phyloP scores from a whole-genome alignment of 805 yeast genomes.

The Saccharomycopsis sp. region DNA sequence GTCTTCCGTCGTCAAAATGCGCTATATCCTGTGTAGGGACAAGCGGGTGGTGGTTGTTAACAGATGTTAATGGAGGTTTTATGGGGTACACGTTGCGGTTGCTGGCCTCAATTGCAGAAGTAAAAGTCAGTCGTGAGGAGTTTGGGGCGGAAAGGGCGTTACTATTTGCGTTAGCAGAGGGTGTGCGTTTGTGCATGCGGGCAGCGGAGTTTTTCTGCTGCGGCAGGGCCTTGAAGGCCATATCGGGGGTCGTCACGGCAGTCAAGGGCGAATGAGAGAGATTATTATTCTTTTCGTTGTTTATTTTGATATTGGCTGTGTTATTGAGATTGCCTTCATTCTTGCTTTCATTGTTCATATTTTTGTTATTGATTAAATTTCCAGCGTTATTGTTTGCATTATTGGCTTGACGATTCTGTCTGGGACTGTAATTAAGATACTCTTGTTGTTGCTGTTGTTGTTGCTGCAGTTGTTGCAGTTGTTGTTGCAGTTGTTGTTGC shows the following conservation, averaged over 20 bases:
- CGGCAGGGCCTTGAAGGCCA: slow-evolving; percentile 11
- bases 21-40: slow-evolving; percentile 43
- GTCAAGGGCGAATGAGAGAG: neutral
- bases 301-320: slow-evolving; percentile 4
- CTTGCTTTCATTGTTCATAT: slow-evolving; percentile 2
- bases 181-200: slow-evolving; percentile 14
- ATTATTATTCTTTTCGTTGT: neutral
- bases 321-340: slow-evolving; percentile 20
- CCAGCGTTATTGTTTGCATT: neutral
- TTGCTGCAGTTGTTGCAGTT: slow-evolving; percentile 3
- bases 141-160: slow-evolving; percentile 22
- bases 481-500: slow-evolving; percentile 3
- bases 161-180: slow-evolving; percentile 9
- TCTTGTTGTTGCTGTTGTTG: slow-evolving; percentile 20
- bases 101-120: slow-evolving; percentile 12
- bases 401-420: slow-evolving; percentile 19
- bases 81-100: slow-evolving; percentile 15
- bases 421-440: neutral
- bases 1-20: slow-evolving; percentile 55
- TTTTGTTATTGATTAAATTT: slow-evolving; percentile 4
- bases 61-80: slow-evolving; percentile 20
- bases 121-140: slow-evolving; percentile 22
- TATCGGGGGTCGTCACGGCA: slow-evolving; percentile 12
- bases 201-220: neutral
- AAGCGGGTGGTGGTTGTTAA: slow-evolving; percentile 26